phyloP scores from a whole-genome alignment of 306 rosid species.

The Corylus avellana region DNA sequence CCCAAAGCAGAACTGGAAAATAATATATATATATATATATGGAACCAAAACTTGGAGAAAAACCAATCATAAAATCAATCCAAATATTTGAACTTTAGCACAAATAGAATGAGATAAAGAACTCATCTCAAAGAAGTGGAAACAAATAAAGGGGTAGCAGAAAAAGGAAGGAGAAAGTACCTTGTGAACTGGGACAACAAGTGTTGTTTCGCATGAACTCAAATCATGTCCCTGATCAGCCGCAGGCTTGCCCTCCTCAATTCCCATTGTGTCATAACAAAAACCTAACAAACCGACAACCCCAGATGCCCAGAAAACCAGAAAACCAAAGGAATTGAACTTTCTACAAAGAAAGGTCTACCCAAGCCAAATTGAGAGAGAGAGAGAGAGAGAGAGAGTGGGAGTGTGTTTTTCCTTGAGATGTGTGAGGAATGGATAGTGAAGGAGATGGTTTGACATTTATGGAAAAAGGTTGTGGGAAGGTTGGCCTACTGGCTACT shows the following conservation, averaged over 20 bases:
- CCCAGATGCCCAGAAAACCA: slow-evolving; percentile 16
- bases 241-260: slow-evolving; percentile 40
- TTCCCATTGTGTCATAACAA: slow-evolving; percentile 43
- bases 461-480: slow-evolving; percentile 40
- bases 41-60: background rate
- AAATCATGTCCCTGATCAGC: slow-evolving; percentile 21
- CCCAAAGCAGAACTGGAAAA: background rate
- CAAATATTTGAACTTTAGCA: background rate
- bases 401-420: background rate
- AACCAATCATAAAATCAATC: background rate
- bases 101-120: background rate
- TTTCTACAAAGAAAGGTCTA: background rate
- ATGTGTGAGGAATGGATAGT: background rate
- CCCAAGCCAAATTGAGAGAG: background rate
- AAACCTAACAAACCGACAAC: slow-evolving; percentile 13
- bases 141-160: background rate
- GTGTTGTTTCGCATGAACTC: slow-evolving; percentile 37
- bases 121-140: background rate
- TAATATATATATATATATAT: no score
- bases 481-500: slow-evolving; percentile 37
- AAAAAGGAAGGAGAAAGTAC: slow-evolving; percentile 28
- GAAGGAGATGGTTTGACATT: slow-evolving; percentile 32
- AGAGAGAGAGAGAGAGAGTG: background rate
- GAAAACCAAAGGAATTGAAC: background rate
- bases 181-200: slow-evolving; percentile 46